phyloP scores from a whole-genome alignment of 192 early-diverging fungal genomes.

The Coemansia erecta region DNA sequence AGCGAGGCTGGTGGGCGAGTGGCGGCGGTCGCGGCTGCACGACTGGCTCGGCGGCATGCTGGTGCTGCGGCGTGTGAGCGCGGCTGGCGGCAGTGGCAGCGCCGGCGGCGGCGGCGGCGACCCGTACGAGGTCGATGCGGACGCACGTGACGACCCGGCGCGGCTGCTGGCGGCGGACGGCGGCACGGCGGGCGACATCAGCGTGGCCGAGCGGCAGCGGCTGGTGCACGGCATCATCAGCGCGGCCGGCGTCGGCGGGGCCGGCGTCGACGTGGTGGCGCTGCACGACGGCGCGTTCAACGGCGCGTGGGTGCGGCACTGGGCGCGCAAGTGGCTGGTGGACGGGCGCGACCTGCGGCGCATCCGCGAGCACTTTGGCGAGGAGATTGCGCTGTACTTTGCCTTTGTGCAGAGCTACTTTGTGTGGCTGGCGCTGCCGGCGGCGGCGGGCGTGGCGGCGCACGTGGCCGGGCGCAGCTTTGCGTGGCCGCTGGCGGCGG shows the following conservation, averaged over 20 bases:
- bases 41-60: conserved; percentile 72
- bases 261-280: conserved; percentile 66
- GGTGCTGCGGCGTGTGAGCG: conserved; percentile 26
- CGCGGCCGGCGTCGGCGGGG: conserved; percentile 34
- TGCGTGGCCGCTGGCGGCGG: conserved; percentile 63
- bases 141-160: conserved; percentile 34
- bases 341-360: conserved; percentile 65
- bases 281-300: conserved; percentile 79
- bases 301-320: conserved; percentile 77
- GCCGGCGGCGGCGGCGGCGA: conserved; percentile 11
- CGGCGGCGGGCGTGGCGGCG: conserved; percentile 62
- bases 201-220: conserved; percentile 35
- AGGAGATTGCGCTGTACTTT: conserved; percentile 93
- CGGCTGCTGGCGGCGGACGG: conserved; percentile 19
- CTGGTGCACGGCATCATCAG: conserved; percentile 37
- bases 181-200: conserved; percentile 16
- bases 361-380: conserved; percentile 83
- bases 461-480: conserved; percentile 58
- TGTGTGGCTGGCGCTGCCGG: conserved; percentile 67
- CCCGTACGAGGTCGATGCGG: conserved; percentile 35
- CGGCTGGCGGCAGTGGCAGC: conserved; percentile 5
- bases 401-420: conserved; percentile 91
- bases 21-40: conserved; percentile 56
- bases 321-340: conserved; percentile 80
- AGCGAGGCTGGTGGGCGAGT: conserved; percentile 52